A percentile compares a stretch with the other conserved stretches of the same genome.
phyloP scores from a whole-genome alignment of 352 stramenopile genomes.

The Pythium monospermum region DNA sequence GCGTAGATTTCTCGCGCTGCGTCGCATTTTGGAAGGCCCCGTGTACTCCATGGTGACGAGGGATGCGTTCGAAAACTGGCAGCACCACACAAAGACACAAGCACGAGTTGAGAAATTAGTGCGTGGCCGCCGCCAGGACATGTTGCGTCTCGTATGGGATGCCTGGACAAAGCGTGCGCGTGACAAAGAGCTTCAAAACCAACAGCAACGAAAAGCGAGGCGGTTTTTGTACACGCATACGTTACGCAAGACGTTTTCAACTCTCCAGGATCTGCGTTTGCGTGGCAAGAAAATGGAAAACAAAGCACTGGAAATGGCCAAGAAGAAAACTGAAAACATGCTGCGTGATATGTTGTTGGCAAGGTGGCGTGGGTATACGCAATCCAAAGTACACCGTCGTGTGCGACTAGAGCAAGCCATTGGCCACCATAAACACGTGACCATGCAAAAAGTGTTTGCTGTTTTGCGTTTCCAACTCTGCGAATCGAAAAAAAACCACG shows the following conservation, averaged over 20 bases:
- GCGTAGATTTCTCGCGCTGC: not conserved
- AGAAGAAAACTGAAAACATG: no score
- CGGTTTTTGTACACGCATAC: slow-evolving; percentile 17
- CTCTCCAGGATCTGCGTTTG: no score
- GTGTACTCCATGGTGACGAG: not conserved
- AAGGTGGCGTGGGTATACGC: not conserved
- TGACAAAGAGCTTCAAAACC: slow-evolving; percentile 4
- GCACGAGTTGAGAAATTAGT: not conserved
- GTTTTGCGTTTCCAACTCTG: not conserved
- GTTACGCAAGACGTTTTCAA: slow-evolving; percentile 9
- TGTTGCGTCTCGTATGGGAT: slow-evolving; percentile 4
- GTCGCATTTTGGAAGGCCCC: slow-evolving; percentile 3
- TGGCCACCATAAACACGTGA: not conserved
- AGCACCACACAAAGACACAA: not conserved
- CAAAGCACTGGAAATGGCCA: no score
- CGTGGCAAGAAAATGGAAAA: no score
- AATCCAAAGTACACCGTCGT: not conserved
- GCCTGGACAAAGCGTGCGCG: slow-evolving; percentile 5
- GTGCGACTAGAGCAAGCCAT: no score
- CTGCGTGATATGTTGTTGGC: not conserved
- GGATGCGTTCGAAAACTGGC: slow-evolving; percentile 8
- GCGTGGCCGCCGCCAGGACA: not conserved
- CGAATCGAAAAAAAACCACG: not conserved
- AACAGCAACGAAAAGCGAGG: slow-evolving; percentile 8
- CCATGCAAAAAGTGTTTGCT: not conserved